Evolutionary conservation across 192 early-diverging fungal species (phyloP).

Genomic region (Linnemannia hyalina): DNA sequence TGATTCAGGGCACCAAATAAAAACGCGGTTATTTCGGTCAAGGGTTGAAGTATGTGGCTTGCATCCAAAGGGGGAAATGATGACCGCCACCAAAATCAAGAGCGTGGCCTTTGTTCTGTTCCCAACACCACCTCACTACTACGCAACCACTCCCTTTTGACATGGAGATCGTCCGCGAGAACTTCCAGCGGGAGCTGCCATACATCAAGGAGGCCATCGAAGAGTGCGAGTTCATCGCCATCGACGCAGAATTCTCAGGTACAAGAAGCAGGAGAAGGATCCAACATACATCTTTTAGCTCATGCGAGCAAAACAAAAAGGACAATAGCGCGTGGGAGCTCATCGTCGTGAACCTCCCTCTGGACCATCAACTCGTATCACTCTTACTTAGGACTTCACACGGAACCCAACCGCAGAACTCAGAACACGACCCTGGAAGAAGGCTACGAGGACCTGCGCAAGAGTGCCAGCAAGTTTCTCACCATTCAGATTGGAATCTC

Average conservation of each 20-base stretch:
- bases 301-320: not conserved
- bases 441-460: constrained; percentile 41
- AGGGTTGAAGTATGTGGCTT: not conserved
- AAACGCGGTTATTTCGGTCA: not conserved
- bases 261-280: not conserved
- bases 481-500: constrained; percentile 90
- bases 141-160: not conserved
- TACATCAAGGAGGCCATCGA: constrained; percentile 72
- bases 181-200: constrained; percentile 72
- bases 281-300: not conserved
- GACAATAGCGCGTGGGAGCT: not conserved
- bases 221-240: constrained; percentile 77
- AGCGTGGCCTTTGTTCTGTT: not conserved
- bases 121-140: not conserved
- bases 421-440: constrained; percentile 40
- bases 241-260: constrained; percentile 90
- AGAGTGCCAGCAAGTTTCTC: constrained; percentile 55
- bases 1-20: not conserved
- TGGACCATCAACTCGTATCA: not conserved
- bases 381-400: constrained; percentile 33
- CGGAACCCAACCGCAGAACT: constrained; percentile 32
- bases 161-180: constrained; percentile 81
- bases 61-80: not conserved
- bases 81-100: not conserved
- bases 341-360: not conserved